Evolutionary conservation across 1,284 basidiomycete genomes (phyloP).

Genomic region (Chalciporus piperatoides): DNA sequence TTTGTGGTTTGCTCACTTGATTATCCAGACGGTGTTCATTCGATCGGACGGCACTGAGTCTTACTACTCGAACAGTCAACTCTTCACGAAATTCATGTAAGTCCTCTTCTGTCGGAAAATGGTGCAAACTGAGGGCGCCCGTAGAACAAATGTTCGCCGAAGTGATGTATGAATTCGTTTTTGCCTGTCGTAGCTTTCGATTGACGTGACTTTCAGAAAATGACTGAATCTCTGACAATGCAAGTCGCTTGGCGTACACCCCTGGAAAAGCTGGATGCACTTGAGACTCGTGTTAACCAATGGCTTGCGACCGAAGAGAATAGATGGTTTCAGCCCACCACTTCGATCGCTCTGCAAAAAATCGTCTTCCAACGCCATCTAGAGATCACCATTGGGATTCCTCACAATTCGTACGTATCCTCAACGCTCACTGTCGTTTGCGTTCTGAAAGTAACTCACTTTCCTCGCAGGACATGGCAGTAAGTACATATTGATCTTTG

Average conservation of each 20-base stretch:
- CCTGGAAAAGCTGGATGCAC: conserved; percentile 60
- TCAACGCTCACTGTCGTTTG: neutral
- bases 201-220: conserved; percentile 46
- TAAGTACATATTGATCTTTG: conserved; percentile 16
- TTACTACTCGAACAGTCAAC: conserved; percentile 74
- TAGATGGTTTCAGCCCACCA: conserved; percentile 68
- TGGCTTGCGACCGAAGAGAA: conserved; percentile 76
- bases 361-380: conserved; percentile 62
- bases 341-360: conserved; percentile 56
- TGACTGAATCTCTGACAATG: conserved; percentile 60
- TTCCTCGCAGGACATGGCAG: conserved; percentile 43
- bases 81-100: conserved; percentile 71
- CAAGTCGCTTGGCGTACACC: conserved; percentile 74
- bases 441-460: conserved; percentile 15
- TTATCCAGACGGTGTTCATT: conserved; percentile 54
- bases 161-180: conserved; percentile 48
- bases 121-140: conserved; percentile 1
- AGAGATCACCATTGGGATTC: conserved; percentile 63
- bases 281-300: conserved; percentile 61
- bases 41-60: conserved; percentile 68
- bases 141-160: conserved; percentile 65
- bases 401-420: conserved; percentile 58
- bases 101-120: conserved; percentile 18
- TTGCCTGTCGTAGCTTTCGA: neutral
- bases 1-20: conserved; percentile 8